Conservation (phyloP, 2,329 filamentous ascomycete species). For the Trichoderma sp. region DNA sequence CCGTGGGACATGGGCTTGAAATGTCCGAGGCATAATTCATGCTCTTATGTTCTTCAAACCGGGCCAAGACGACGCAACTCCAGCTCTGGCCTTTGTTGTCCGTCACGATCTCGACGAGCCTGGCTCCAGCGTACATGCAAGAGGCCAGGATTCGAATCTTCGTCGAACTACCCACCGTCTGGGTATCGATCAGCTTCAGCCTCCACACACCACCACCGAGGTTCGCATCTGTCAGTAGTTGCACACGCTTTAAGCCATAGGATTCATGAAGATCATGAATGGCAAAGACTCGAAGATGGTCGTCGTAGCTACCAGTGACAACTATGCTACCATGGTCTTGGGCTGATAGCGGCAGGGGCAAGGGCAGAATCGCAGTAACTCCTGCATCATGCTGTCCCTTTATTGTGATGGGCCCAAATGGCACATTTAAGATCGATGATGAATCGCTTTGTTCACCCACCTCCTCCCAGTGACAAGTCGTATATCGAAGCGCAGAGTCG, state of each 20-base stretch:
- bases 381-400: slow-evolving; percentile 71
- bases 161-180: slow-evolving; percentile 32
- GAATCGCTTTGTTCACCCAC: slow-evolving; percentile 26
- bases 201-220: slow-evolving; percentile 88
- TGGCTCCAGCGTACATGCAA: slow-evolving; percentile 88
- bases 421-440: slow-evolving; percentile 27
- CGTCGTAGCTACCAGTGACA: slow-evolving; percentile 90
- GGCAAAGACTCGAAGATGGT: slow-evolving; percentile 70
- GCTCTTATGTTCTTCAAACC: slow-evolving; percentile 83
- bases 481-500: slow-evolving; percentile 63
- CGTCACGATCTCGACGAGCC: slow-evolving; percentile 57
- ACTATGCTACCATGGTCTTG: slow-evolving; percentile 57
- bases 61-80: slow-evolving; percentile 64
- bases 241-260: slow-evolving; percentile 46
- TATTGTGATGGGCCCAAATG: slow-evolving; percentile 35
- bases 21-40: slow-evolving; percentile 93
- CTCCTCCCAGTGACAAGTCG: slow-evolving; percentile 34
- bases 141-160: slow-evolving; percentile 68
- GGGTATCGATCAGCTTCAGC: slow-evolving; percentile 60
- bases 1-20: background rate
- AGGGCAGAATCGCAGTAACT: slow-evolving; percentile 81
- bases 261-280: slow-evolving; percentile 46
- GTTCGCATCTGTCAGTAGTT: slow-evolving; percentile 62
- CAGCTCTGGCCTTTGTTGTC: slow-evolving; percentile 48
- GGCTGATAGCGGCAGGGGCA: slow-evolving; percentile 53